phyloP scores from a whole-genome alignment of 768 basidiomycete species.

The Leucosporidium creatinivorum region DNA sequence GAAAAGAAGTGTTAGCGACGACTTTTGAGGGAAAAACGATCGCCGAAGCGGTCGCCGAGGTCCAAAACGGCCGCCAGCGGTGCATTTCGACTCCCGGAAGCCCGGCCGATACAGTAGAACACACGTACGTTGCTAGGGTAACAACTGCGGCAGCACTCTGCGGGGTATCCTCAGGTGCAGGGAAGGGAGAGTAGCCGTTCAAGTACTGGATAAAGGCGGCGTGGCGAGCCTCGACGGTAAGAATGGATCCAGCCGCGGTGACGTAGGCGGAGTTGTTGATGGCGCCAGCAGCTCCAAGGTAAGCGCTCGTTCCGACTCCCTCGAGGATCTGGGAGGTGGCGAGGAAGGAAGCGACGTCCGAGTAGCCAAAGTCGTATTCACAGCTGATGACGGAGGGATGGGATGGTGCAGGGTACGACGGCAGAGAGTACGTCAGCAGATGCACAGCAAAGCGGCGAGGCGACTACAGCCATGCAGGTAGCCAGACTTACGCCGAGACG shows the following conservation, averaged over 20 bases:
- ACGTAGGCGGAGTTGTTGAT: conserved; percentile 43
- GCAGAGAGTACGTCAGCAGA: too few species aligned
- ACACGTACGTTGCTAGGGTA: conserved; percentile 42
- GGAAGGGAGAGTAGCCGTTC: conserved; percentile 54
- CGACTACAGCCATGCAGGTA: too few species aligned
- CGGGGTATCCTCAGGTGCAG: conserved; percentile 48
- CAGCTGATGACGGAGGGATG: too few species aligned
- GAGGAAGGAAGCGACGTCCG: conserved; percentile 49
- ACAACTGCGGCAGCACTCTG: conserved; percentile 59
- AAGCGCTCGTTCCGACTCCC: conserved; percentile 51
- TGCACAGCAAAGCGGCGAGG: too few species aligned
- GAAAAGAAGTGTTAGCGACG: conserved; percentile 39
- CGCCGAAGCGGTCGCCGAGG: conserved; percentile 26
- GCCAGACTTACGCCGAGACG: conserved; percentile 42
- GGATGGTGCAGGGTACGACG: too few species aligned
- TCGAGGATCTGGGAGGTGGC: conserved; percentile 52
- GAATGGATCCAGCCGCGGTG: conserved; percentile 55
- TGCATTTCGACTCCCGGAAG: too few species aligned
- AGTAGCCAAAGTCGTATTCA: neutral
- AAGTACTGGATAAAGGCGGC: conserved; percentile 29
- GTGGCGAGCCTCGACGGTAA: conserved; percentile 50
- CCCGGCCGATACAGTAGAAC: conserved; percentile 16
- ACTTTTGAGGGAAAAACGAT: too few species aligned
- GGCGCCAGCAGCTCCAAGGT: conserved; percentile 36
- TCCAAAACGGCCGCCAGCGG: too few species aligned